Percentiles rank a stretch among this genome's conserved stretches.
Evolutionary conservation across 2,329 filamentous ascomycete species (phyloP).

Genomic region (Daldinia eschscholtzii): DNA sequence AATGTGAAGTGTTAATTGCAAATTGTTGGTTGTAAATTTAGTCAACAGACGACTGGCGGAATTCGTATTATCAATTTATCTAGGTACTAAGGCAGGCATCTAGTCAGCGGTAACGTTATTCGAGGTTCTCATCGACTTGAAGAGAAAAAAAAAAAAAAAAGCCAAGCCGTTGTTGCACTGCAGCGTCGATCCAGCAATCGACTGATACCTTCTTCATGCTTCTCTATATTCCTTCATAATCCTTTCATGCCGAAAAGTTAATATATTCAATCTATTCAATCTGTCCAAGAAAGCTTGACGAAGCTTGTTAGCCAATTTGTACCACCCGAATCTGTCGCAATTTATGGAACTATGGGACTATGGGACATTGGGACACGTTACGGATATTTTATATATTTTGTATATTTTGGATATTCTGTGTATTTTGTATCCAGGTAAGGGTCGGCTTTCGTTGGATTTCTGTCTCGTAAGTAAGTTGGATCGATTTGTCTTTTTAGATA

Average conservation of each 20-base stretch:
- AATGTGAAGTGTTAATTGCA: constrained; percentile 34
- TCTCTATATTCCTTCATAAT: constrained; percentile 9
- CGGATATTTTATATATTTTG: constrained; percentile 11
- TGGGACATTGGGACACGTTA: constrained; percentile 17
- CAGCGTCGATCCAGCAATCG: constrained; percentile 39
- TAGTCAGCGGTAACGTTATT: constrained; percentile 32
- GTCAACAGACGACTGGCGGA: constrained; percentile 20
- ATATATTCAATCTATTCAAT: constrained; percentile 36
- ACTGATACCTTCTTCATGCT: constrained; percentile 34
- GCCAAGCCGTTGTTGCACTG: constrained; percentile 43
- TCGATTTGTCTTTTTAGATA: constrained; percentile 30
- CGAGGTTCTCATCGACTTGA: constrained; percentile 18
- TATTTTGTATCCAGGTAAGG: background rate
- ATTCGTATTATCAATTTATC: background rate
- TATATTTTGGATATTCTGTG: no score
- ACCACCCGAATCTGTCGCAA: constrained; percentile 25
- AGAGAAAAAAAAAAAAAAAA: constrained; percentile 16
- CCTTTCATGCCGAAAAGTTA: constrained; percentile 11
- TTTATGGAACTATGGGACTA: background rate
- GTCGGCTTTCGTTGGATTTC: constrained; percentile 3
- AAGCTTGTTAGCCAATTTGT: constrained; percentile 46
- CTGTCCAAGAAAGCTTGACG: constrained; percentile 48
- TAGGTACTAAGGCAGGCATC: background rate
- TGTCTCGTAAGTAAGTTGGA: constrained; percentile 18
- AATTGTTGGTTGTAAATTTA: constrained; percentile 16